phyloP scores from a whole-genome alignment of 75 land plant genomes.

The Azolla pinnata region DNA sequence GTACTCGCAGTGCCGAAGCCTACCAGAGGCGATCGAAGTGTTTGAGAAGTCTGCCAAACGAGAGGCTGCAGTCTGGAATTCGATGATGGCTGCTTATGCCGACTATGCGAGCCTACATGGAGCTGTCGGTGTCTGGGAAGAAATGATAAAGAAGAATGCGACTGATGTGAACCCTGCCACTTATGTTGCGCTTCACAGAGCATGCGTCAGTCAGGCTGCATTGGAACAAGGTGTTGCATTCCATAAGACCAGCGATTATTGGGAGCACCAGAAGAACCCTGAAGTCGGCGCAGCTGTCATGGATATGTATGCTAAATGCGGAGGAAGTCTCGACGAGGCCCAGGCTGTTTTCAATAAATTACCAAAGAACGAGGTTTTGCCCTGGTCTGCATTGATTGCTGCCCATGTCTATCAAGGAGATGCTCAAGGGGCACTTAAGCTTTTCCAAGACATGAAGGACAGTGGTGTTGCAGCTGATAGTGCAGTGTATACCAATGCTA shows the following conservation, averaged over 20 bases:
- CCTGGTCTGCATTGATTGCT: constrained; percentile 37
- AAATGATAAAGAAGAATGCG: constrained; percentile 9
- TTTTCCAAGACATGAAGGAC: constrained; percentile 21
- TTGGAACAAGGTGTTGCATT: constrained; percentile 45
- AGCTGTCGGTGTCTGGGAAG: constrained; percentile 35
- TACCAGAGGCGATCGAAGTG: constrained; percentile 42
- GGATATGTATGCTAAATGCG: constrained; percentile 36
- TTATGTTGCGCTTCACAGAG: constrained; percentile 4
- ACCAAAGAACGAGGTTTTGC: constrained; percentile 24
- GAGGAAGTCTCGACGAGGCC: constrained; percentile 24
- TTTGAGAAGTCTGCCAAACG: constrained; percentile 32
- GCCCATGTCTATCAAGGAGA: constrained; percentile 32
- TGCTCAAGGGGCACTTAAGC: constrained; percentile 20
- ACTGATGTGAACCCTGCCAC: not conserved
- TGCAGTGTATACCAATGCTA: constrained; percentile 18
- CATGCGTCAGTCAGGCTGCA: constrained; percentile 41
- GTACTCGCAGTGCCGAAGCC: constrained; percentile 68
- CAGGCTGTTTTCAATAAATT: constrained; percentile 16
- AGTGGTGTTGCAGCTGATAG: constrained; percentile 31
- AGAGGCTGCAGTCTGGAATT: constrained; percentile 58
- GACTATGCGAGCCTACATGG: constrained; percentile 41
- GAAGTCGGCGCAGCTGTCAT: constrained; percentile 44
- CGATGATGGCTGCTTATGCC: constrained; percentile 65
- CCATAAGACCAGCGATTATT: constrained; percentile 37
- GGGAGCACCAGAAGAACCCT: constrained; percentile 16